Percentiles rank a stretch among this genome's conserved stretches.
These are phyloP conservation scores for Tetracladium marchalianum DNA, from an alignment of 495 filamentous ascomycete genomes.

Conservation along the genomic window DNA sequence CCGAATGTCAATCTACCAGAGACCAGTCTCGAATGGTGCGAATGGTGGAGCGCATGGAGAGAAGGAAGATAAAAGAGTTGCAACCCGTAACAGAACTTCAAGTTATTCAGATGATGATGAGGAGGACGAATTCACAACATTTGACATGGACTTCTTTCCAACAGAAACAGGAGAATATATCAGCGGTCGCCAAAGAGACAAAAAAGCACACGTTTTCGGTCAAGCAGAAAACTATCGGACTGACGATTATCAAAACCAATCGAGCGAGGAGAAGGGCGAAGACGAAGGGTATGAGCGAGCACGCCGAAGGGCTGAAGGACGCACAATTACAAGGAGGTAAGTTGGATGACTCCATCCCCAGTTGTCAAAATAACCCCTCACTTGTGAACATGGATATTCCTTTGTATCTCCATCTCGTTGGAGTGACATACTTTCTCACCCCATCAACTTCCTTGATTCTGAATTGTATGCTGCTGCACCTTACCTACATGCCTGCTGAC, in stretches of 20 bases:
- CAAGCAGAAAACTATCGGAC: conserved; percentile 37
- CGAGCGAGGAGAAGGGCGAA: conserved; percentile 21
- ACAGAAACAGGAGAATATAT: conserved; percentile 22
- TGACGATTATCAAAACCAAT: conserved; percentile 21
- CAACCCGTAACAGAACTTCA: conserved; percentile 15
- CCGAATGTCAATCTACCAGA: conserved; percentile 37
- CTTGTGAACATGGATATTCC: not conserved
- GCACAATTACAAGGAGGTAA: conserved; percentile 52
- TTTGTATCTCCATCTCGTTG: too few relatives aligned
- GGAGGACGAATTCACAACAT: conserved; percentile 23
- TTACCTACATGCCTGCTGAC: conserved; percentile 22
- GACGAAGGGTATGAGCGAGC: conserved; percentile 22
- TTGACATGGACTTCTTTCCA: conserved; percentile 52
- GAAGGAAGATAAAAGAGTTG: conserved; percentile 9
- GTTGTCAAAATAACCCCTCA: not conserved
- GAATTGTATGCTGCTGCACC: too few relatives aligned
- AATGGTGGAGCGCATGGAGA: conserved; percentile 5
- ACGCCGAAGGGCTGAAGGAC: conserved; percentile 27
- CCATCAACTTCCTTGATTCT: not conserved
- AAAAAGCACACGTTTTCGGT: conserved; percentile 50
- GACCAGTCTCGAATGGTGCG: conserved; percentile 13
- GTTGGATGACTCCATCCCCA: conserved; percentile 13
- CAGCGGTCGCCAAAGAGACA: conserved; percentile 17
- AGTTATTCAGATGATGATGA: conserved; percentile 8
- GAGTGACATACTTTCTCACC: too few relatives aligned